Percentiles rank a stretch among this genome's conserved stretches.
phyloP scores from a whole-genome alignment of 2,329 filamentous ascomycete species.

The Fusarium torulosum region DNA sequence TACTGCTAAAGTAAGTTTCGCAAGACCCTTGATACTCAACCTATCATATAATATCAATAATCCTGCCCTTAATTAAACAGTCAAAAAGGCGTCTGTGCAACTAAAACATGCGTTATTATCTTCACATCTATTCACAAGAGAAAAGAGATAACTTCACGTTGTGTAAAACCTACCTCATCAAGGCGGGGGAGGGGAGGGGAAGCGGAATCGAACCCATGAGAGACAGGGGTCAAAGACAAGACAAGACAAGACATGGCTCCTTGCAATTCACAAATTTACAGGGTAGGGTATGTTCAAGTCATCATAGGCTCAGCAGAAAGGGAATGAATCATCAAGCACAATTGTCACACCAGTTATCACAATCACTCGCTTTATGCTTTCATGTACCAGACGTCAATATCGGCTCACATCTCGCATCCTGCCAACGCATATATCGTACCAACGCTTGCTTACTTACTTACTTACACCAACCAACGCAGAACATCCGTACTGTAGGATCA shows the following conservation, averaged over 20 bases:
- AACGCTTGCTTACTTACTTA: background rate
- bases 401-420: slow-evolving; percentile 6
- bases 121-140: background rate
- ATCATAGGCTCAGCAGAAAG: background rate
- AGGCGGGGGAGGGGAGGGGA: slow-evolving; percentile 32
- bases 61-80: background rate
- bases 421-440: background rate
- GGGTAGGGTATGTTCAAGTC: background rate
- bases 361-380: background rate
- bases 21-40: background rate
- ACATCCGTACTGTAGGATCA: slow-evolving; percentile 10
- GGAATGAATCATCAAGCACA: background rate
- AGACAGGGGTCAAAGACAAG: slow-evolving; percentile 19
- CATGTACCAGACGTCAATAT: background rate
- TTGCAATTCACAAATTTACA: background rate
- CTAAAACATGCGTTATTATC: background rate
- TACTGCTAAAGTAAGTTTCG: background rate
- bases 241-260: too few species aligned
- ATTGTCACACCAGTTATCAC: background rate
- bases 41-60: background rate
- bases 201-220: slow-evolving; percentile 4
- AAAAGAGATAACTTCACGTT: slow-evolving; percentile 19
- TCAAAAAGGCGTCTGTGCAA: background rate
- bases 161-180: background rate
- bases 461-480: slow-evolving; percentile 9